Percentiles rank a stretch among this genome's conserved stretches.
phyloP scores from a whole-genome alignment of 2,329 filamentous ascomycete genomes.

The Akanthomyces muscarius region DNA sequence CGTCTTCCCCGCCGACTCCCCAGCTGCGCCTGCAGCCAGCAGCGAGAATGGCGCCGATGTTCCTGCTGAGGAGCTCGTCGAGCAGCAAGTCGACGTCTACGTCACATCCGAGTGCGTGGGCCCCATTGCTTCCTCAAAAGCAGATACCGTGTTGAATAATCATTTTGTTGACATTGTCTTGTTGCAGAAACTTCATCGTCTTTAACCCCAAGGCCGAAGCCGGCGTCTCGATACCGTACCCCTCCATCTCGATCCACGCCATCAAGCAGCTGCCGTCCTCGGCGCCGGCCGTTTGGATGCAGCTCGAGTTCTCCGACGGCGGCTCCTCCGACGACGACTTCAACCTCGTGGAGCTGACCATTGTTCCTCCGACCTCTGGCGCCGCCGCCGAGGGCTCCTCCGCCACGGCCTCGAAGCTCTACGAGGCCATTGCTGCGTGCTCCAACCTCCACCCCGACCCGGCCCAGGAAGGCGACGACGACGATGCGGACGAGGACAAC shows the following conservation, averaged over 20 bases:
- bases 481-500: slow-evolving; percentile 50
- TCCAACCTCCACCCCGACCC: slow-evolving; percentile 74
- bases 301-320: slow-evolving; percentile 60
- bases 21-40: slow-evolving; percentile 24
- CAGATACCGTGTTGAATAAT: not conserved
- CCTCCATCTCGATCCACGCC: slow-evolving; percentile 70
- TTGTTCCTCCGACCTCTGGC: slow-evolving; percentile 47
- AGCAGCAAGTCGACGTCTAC: slow-evolving; percentile 53
- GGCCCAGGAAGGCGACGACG: slow-evolving; percentile 48
- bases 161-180: not conserved
- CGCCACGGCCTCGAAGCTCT: slow-evolving; percentile 43
- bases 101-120: slow-evolving; percentile 52
- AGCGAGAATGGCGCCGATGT: slow-evolving; percentile 28
- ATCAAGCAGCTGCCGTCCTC: slow-evolving; percentile 54
- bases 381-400: slow-evolving; percentile 15
- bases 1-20: slow-evolving; percentile 45
- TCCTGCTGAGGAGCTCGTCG: slow-evolving; percentile 33
- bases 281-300: slow-evolving; percentile 58
- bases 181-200: slow-evolving; percentile 49
- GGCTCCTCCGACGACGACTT: slow-evolving; percentile 60
- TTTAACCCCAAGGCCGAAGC: slow-evolving; percentile 55
- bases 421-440: slow-evolving; percentile 67
- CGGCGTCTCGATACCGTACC: slow-evolving; percentile 70
- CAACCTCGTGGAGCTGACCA: slow-evolving; percentile 62
- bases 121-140: not conserved